Conservation (phyloP, 208 protist species). For the Trypanosoma lewisi region DNA sequence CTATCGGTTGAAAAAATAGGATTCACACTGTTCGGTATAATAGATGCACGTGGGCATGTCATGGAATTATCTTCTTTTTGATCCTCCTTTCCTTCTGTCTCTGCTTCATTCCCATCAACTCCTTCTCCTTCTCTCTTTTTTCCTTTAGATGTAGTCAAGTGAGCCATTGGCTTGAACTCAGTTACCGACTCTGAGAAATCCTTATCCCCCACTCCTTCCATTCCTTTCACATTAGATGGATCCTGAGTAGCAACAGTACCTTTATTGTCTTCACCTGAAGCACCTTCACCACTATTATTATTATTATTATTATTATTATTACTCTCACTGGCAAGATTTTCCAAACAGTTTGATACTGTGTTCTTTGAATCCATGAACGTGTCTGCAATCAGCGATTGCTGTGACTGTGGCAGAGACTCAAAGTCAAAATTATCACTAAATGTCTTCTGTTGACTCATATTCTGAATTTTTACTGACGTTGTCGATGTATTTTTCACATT, state of each 20-base stretch:
- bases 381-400: slow-evolving; percentile 1
- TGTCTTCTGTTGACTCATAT: too few species aligned
- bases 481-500: too few species aligned
- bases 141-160: too few species aligned
- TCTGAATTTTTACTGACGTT: too few species aligned
- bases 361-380: background rate
- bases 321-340: background rate
- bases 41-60: background rate
- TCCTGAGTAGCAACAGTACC: too few species aligned
- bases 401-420: slow-evolving; percentile 30
- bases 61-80: background rate
- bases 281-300: background rate
- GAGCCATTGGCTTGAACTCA: too few species aligned
- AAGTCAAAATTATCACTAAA: slow-evolving; percentile 30
- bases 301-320: slow-evolving; percentile 8
- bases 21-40: slow-evolving; percentile 29
- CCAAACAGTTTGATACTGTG: background rate
- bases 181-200: too few species aligned
- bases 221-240: too few species aligned
- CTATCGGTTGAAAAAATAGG: slow-evolving; percentile 79
- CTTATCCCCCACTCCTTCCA: too few species aligned
- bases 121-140: too few species aligned
- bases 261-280: too few species aligned
- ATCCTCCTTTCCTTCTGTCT: background rate
- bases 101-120: background rate